Conservation (phyloP, 371 early-diverging fungal species). For the Batrachochytrium dendrobatidis region DNA sequence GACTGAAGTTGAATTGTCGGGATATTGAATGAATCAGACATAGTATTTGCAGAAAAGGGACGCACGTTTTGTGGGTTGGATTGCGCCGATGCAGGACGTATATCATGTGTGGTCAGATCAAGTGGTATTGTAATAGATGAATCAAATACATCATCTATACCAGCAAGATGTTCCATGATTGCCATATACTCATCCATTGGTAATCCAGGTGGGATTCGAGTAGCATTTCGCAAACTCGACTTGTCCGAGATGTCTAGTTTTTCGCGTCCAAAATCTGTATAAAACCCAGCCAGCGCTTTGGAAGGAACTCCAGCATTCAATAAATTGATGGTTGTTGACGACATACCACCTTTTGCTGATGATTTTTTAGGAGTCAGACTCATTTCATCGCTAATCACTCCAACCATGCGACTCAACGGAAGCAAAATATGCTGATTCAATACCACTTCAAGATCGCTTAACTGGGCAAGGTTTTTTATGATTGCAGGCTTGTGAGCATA, state of each 20-base stretch:
- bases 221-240: not conserved
- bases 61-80: no score
- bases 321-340: constrained; percentile 1
- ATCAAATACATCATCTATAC: not conserved
- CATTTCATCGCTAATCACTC: not conserved
- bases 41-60: no score
- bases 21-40: no score
- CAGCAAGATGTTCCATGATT: constrained; percentile 3
- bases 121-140: no score
- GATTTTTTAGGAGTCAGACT: not conserved
- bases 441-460: not conserved
- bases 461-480: not conserved
- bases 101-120: no score
- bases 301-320: not conserved
- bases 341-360: not conserved
- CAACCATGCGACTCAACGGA: not conserved
- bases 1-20: no score
- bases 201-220: not conserved
- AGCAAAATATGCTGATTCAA: not conserved
- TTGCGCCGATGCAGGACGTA: no score
- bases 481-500: not conserved
- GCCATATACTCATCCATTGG: constrained; percentile 5
- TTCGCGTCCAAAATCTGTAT: not conserved
- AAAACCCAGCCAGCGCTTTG: not conserved
- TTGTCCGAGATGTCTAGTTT: not conserved